Base-by-base conservation (phyloP, 2,329 filamentous ascomycete species). In the Diaporthe sp. region DNA sequence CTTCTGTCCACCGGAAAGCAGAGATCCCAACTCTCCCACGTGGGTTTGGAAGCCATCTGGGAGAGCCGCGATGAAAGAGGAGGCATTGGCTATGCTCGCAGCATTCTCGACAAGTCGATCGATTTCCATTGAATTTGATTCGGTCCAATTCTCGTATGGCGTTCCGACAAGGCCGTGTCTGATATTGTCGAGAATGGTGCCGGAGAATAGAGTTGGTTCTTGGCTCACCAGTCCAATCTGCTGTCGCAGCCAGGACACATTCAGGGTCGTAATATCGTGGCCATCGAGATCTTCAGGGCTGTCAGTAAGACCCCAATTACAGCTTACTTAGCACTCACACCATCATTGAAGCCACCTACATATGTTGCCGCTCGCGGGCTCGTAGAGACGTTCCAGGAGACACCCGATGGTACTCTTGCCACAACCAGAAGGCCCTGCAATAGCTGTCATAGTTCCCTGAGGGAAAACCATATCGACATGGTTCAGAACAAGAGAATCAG, bases 381-480 rank as follows among this genome's bases (percentile, higher is more conserved):
- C 92, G 83, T 99, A 99, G 83, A 98, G 98, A 28, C 97, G 92
- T 85, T 98, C 96, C 1, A 98, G 92, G 25, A 99, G 88, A 17
- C 96, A 96, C 44, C 98, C 94, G 77, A 98, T 96, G 0, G 96
- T 98, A 80, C 94, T 96, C 85, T 98, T 99, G 70, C 97, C 97
- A 55, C 94, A 97, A 15, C 96, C 97, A 15, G 96, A 98, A 0
- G 96, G 95, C 75, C 97, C 97, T 10, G 98, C 97, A 10, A 98
- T 87, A 1, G 97, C 97, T 3, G 96, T 98, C 25, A 94, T 95
- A 86, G 98, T 98, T 25, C 96, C 96, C 4, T 95, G 94, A 2
- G 95, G 95, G 51, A 98, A 93, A 0, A 89, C 84, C 2, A 99
- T 89, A 75, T 88, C 94, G 74, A 98, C 94, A 78, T 93, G 92